Percentiles rank a stretch among this genome's conserved stretches.
Evolutionary conservation across 2,329 filamentous ascomycete species (phyloP).

Genomic region (Knoxdaviesia proteae): DNA sequence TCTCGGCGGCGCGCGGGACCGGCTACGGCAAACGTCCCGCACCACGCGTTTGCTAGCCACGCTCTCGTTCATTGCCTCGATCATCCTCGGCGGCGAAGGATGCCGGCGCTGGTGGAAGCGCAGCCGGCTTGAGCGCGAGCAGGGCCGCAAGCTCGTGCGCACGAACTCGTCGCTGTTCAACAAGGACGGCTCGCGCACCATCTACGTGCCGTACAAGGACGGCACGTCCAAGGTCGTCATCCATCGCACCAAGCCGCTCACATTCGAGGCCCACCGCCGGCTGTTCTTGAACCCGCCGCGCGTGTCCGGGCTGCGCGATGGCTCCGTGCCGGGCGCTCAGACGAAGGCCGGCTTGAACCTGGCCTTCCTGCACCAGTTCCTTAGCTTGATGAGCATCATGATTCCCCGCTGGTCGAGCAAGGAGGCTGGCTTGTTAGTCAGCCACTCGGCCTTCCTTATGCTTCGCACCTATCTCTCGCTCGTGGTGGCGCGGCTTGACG

Average conservation of each 20-base stretch:
- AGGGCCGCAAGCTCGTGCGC: constrained; percentile 61
- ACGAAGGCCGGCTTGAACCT: constrained; percentile 89
- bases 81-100: constrained; percentile 62
- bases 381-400: constrained; percentile 94
- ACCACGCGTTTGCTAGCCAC: constrained; percentile 57
- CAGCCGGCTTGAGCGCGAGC: constrained; percentile 56
- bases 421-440: constrained; percentile 74
- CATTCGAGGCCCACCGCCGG: constrained; percentile 86
- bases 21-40: constrained; percentile 43
- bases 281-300: constrained; percentile 82
- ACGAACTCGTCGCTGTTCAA: constrained; percentile 84
- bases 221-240: constrained; percentile 82
- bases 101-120: constrained; percentile 58
- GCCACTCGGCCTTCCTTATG: constrained; percentile 77
- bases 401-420: constrained; percentile 90
- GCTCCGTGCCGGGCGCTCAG: constrained; percentile 63
- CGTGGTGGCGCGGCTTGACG: constrained; percentile 78
- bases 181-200: constrained; percentile 85
- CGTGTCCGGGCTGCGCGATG: constrained; percentile 55
- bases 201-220: constrained; percentile 84
- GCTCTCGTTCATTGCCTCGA: constrained; percentile 53
- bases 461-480: constrained; percentile 85
- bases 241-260: constrained; percentile 71
- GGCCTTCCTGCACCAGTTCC: constrained; percentile 89
- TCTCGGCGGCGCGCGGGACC: constrained; percentile 26